phyloP scores from a whole-genome alignment of 2,329 filamentous ascomycete species.

The Aspergillus sp. region DNA sequence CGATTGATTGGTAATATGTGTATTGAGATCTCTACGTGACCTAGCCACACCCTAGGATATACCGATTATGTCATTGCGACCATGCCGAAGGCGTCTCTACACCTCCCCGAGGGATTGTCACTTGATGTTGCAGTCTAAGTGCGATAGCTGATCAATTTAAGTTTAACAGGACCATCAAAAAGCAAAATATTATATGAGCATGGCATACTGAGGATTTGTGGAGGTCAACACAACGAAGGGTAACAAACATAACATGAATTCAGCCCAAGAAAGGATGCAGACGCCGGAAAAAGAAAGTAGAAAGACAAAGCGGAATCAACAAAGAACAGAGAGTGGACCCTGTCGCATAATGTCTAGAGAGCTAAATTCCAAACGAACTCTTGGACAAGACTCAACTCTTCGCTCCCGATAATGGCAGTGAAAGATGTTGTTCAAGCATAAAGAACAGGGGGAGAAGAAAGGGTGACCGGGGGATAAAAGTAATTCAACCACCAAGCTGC shows the following conservation, averaged over 20 bases:
- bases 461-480: too few species aligned
- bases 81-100: too few species aligned
- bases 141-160: constrained; percentile 1
- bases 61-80: too few species aligned
- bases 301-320: constrained; percentile 17
- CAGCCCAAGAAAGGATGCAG: constrained; percentile 26
- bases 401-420: constrained; percentile 7
- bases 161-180: constrained; percentile 8
- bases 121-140: too few species aligned
- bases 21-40: too few species aligned
- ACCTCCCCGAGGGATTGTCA: too few species aligned
- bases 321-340: constrained; percentile 22
- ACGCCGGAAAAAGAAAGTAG: constrained; percentile 27
- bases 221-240: constrained; percentile 10
- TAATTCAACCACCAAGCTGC: too few species aligned
- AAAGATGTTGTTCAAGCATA: constrained; percentile 8
- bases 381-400: constrained; percentile 12
- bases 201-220: constrained; percentile 22
- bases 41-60: too few species aligned
- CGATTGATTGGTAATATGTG: too few species aligned
- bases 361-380: constrained; percentile 22
- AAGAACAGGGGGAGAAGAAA: constrained; percentile 4
- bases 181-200: constrained; percentile 29
- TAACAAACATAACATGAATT: constrained; percentile 21
- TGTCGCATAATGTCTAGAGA: constrained; percentile 25